Evolutionary conservation across 2,329 filamentous ascomycete species (phyloP), one percentile per base, ranked within the genome.

Genomic region (Fusarium armeniacum): DNA sequence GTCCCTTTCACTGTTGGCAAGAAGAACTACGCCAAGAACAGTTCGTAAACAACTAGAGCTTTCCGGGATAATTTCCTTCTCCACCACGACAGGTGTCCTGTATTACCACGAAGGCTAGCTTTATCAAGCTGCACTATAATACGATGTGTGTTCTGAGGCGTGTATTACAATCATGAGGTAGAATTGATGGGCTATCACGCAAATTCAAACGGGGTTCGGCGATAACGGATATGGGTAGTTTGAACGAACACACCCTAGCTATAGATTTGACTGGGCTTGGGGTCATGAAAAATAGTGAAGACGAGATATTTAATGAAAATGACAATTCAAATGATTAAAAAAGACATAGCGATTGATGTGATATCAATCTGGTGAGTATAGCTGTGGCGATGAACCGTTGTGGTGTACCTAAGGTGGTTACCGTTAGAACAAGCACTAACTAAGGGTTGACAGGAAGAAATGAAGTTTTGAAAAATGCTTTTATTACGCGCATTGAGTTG

Each of bases 1-100:
- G 94, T 97, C 32, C 94, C 94, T 41, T 97, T 98, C 84, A 91
- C 93, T 41, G 89, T 97, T 72, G 94, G 94, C 81, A 98, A 98
- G 88, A 86, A 92, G 70, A 90, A 88, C 78, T 97, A 96, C 80
- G 84, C 81, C 78, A 91, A 90, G 83, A 87, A 84, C 82, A 89
- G 83, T 82, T 81, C 82, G 57, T 82, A 76, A 71, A 60, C 38
- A 35, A 36, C 41, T 43, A 51, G 38, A 53, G 61, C 40, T 55
- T 53, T 53, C 33, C 22, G 26, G 50, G 40, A 35, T 55, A 32
- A 64, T 60, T 66, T 65, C 72, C 51, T 62, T 62, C 54, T 73
- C 66, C 65, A 66, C 64, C 68, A 73, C 66, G 62, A 33, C 64
- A 47, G 61, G 73, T 75, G 73, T 62, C 68, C 58, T 75, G 73